Evolutionary conservation across 179 eudicot genomes (phyloP).

Genomic region (Gypsophila paniculata): DNA sequence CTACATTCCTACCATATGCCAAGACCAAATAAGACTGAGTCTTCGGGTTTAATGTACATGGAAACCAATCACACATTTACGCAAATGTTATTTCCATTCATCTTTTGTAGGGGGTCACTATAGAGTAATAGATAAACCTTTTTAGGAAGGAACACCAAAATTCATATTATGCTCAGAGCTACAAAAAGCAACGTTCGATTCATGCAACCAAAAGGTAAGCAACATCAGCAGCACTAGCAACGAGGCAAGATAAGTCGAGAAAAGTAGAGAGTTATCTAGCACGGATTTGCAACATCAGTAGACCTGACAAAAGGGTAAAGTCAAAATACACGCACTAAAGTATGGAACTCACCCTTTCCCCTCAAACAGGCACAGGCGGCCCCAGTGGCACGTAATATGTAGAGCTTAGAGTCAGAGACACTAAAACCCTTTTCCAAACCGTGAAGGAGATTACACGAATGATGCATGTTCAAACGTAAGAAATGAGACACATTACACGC

Average conservation of each 20-base stretch:
- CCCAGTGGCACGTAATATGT: background rate
- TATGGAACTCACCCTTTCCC: background rate
- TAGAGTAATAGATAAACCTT: background rate
- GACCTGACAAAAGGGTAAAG: too few species aligned
- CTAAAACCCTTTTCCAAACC: background rate
- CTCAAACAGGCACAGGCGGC: background rate
- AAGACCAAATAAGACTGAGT: too few species aligned
- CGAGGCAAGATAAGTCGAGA: too few species aligned
- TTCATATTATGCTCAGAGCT: background rate
- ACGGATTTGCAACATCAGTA: too few species aligned
- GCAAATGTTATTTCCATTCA: background rate
- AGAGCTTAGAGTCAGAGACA: background rate
- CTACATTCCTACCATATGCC: too few species aligned
- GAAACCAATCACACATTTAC: background rate
- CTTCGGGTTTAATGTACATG: too few species aligned
- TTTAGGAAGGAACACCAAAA: background rate
- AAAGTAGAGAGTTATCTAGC: too few species aligned
- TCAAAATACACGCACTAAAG: too few species aligned
- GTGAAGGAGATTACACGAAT: background rate
- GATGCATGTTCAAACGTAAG: background rate
- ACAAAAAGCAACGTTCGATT: too few species aligned
- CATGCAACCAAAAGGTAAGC: too few species aligned
- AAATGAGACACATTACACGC: background rate
- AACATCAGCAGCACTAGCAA: too few species aligned
- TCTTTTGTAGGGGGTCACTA: background rate